Percentiles rank a stretch among this genome's conserved stretches.
phyloP scores from a whole-genome alignment of 2,329 filamentous ascomycete genomes.

The Venturia pyrina region DNA sequence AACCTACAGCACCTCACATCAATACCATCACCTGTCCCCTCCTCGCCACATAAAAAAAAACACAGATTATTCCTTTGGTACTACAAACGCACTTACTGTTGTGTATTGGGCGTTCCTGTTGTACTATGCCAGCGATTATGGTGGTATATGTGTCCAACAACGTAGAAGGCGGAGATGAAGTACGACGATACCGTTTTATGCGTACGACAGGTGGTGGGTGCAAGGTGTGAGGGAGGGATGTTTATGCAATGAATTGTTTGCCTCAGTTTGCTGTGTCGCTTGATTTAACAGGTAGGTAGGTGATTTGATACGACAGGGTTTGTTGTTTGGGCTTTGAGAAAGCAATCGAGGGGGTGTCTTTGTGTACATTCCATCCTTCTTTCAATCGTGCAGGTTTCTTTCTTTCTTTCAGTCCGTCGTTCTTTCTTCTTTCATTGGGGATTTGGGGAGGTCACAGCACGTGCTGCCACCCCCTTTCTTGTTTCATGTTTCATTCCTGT shows the following conservation, averaged over 20 bases:
- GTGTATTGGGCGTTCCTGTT: neutral
- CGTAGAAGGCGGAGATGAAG: neutral
- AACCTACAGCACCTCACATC: no score
- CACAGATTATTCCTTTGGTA: neutral
- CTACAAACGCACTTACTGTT: neutral
- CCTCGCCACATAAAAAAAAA: neutral
- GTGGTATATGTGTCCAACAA: no score
- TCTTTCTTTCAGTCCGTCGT: no score
- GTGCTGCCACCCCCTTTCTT: neutral
- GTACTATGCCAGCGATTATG: neutral
- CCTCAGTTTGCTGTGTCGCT: no score
- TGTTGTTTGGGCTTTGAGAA: no score
- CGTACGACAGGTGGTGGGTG: neutral
- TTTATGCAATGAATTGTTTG: neutral
- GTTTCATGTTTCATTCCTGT: neutral
- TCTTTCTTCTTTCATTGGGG: no score
- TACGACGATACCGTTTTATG: neutral
- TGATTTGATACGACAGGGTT: no score
- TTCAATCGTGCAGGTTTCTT: no score
- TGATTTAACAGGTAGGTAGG: neutral
- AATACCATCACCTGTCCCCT: neutral
- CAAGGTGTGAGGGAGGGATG: neutral
- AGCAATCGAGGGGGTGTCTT: no score
- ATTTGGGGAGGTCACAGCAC: no score
- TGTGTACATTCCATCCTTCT: no score